Evolutionary conservation across 192 early-diverging fungal genomes (phyloP), one percentile per base, ranked within the genome.

Genomic region (Podila epicladia): DNA sequence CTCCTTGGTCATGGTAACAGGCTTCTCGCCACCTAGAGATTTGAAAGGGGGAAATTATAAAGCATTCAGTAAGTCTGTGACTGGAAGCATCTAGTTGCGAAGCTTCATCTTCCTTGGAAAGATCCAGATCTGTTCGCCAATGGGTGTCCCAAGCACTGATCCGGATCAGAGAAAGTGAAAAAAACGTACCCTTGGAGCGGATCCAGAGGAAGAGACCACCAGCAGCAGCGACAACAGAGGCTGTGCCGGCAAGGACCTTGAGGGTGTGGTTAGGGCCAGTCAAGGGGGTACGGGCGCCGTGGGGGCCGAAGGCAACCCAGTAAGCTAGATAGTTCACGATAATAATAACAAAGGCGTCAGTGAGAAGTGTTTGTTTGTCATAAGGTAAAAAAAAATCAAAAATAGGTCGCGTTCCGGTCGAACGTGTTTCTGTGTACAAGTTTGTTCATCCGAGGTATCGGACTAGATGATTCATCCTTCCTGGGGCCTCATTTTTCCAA

Each of bases 301-400:
- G 94, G 53, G 92, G 85, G 67, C 98, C 98, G 86, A 97, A 99
- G 57, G 98, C 94, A 82, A 97, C 93, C 85, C 90, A 98, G 88
- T 96, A 98, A 63, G 93, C 95, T 94, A 76, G 29, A 75, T 29
- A 38, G 29, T 58, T 28, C 12, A n/a, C 17, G 29, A 41, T 38
- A 55, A 60, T 29, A 31, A 45, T 13, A 24, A 9, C 12, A 45
- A 74, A 59, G 31, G 48, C 8, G 32, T 57, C 22, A 17, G 22
- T 41, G 12, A n/a, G 0, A 38, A 17, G 35, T 67, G 67, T 62
- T 50, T 49, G 24, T 55, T 32, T 8, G 26, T 20, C 19, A 29
- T n/a, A 12, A 9, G 20, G 51, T 51, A 20, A 64, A 4, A 50
- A 69, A 49, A 35, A 63, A 67, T 45, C 12, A 20, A 45, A 41